These are phyloP conservation scores for Rutstroemia sp. DNA, from an alignment of 2,329 filamentous ascomycete genomes.

Conservation along the genomic window DNA sequence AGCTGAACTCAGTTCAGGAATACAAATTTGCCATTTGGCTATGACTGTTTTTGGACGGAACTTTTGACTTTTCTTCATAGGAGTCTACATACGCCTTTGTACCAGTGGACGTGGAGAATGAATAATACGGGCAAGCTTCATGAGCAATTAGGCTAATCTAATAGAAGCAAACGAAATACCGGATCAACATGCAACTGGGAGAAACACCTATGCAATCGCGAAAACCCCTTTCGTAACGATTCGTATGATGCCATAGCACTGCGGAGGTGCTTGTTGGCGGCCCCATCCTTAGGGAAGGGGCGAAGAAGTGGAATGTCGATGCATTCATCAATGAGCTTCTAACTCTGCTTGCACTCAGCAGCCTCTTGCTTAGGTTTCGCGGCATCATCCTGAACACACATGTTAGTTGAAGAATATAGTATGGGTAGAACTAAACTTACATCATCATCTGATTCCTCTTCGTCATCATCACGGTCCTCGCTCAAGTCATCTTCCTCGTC, in stretches of 20 bases:
- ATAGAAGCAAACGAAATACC: conserved; percentile 17
- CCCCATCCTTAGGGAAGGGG: background rate
- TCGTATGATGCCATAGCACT: conserved; percentile 7
- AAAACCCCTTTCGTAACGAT: conserved; percentile 4
- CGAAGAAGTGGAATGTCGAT: conserved; percentile 2
- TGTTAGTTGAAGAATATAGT: conserved; percentile 1
- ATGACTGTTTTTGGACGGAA: background rate
- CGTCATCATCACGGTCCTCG: conserved; percentile 67
- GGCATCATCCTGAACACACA: conserved; percentile 61
- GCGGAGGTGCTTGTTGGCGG: conserved; percentile 6
- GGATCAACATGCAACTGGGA: conserved; percentile 14
- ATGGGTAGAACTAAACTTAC: conserved; percentile 36
- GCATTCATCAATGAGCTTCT: conserved; percentile 28
- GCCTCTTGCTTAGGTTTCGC: conserved; percentile 91
- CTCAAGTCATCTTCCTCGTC: conserved; percentile 88
- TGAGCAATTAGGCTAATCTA: conserved; percentile 29
- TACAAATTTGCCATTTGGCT: background rate
- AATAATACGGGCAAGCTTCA: conserved; percentile 15
- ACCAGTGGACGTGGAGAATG: conserved; percentile 13
- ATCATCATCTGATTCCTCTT: conserved; percentile 74
- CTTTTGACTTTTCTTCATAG: conserved; percentile 16
- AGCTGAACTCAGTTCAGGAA: background rate
- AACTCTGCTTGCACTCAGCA: conserved; percentile 95
- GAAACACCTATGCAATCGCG: conserved; percentile 20
- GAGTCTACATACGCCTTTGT: conserved; percentile 17